Evolutionary conservation across 352 stramenopile genomes (phyloP).

Genomic region (Hyaloperonospora arabidopsidis): DNA sequence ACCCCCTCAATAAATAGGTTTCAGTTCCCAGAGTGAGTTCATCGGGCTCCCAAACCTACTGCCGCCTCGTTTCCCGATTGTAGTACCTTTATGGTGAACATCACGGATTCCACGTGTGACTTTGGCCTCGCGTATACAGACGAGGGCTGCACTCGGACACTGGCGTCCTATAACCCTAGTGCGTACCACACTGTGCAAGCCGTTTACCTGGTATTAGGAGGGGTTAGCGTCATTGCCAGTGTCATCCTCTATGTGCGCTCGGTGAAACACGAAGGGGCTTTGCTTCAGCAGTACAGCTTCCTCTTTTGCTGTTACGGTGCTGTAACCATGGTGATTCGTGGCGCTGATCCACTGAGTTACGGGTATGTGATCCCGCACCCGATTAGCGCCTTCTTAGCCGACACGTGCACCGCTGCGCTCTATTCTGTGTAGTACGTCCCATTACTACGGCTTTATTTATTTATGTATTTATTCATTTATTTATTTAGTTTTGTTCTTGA

Average conservation of each 20-base stretch:
- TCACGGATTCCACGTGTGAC: constrained; percentile 31
- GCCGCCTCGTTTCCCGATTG: too few species aligned
- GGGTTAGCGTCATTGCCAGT: constrained; percentile 23
- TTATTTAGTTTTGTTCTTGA: neutral
- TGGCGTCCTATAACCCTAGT: constrained; percentile 24
- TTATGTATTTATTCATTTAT: neutral
- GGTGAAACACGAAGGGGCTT: constrained; percentile 28
- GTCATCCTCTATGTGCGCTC: constrained; percentile 33
- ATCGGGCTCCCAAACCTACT: too few species aligned
- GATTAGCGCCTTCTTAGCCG: constrained; percentile 32
- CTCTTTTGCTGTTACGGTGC: constrained; percentile 39
- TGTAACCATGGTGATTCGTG: constrained; percentile 36
- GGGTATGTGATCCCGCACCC: constrained; percentile 33
- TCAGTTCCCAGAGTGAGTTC: too few species aligned
- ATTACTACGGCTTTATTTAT: neutral
- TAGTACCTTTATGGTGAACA: constrained; percentile 22
- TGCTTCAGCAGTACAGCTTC: constrained; percentile 41
- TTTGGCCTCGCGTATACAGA: constrained; percentile 27
- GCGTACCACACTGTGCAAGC: constrained; percentile 29
- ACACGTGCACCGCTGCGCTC: constrained; percentile 41
- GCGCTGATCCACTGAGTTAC: constrained; percentile 37
- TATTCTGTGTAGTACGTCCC: constrained; percentile 46
- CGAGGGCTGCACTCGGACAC: constrained; percentile 26
- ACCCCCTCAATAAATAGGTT: neutral
- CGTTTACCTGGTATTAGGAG: constrained; percentile 26